phyloP scores from a whole-genome alignment of 306 rosid genomes.

The Vachellia pachyceras region DNA sequence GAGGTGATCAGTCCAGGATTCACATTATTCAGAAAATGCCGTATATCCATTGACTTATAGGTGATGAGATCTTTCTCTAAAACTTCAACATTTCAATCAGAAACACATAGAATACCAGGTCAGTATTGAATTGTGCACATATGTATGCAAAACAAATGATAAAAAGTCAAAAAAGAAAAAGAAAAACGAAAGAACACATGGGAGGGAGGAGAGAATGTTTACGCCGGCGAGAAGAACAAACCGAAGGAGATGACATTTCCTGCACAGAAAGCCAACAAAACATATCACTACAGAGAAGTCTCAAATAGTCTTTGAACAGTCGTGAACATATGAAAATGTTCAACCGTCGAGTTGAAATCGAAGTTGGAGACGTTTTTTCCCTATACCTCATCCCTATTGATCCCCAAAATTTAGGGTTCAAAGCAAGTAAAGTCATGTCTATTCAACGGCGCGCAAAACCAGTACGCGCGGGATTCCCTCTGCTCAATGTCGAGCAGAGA shows the following conservation, averaged over 20 bases:
- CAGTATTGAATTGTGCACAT: background rate
- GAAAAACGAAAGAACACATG: background rate
- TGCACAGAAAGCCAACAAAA: constrained; percentile 35
- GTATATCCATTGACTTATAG: background rate
- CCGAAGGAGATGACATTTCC: constrained; percentile 80
- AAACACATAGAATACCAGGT: background rate
- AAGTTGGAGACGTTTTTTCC: background rate
- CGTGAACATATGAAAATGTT: background rate
- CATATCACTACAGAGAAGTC: background rate
- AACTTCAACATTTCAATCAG: background rate
- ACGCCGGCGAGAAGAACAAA: constrained; percentile 79
- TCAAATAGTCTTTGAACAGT: background rate
- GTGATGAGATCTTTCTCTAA: background rate
- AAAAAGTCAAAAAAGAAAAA: background rate
- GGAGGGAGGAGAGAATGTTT: constrained; percentile 35
- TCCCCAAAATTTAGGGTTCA: background rate
- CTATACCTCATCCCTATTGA: background rate
- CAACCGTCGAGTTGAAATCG: background rate
- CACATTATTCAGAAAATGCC: too few relatives aligned
- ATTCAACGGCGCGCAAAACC: background rate
- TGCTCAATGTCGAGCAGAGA: background rate
- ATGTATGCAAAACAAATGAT: background rate
- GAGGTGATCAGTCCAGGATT: background rate
- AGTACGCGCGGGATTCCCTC: background rate
- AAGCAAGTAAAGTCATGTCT: background rate